Base-by-base conservation (phyloP, 192 early-diverging fungal genomes). In the Coemansia sp. region DNA sequence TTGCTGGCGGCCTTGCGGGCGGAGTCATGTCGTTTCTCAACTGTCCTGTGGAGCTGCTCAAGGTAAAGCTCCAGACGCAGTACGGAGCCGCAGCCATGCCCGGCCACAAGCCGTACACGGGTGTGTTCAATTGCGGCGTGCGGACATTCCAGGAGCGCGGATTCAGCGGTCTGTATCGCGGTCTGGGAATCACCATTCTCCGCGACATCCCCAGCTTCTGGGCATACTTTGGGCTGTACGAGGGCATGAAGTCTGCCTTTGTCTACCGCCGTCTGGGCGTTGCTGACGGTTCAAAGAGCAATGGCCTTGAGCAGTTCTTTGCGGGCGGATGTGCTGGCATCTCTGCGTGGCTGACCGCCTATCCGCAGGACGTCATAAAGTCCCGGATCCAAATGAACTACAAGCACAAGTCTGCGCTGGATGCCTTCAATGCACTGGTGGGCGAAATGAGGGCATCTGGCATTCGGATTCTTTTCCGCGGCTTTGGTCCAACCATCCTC, bases 31-130 rank as follows among this genome's bases (percentile, higher is more conserved):
- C 88, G 51, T 86, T 95, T 38, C 83, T 97, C 17, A 91, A 94
- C 19, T 95, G 92, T 13, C 95, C 97, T 0, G 93, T 99, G 9
- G 97, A 99, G 74, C 74, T 99, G 14, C 80, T 97, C 60, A 99
- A 99, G 76, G 92, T 93, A 65, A 90, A 90, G 62, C 86, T 97
- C 81, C 97, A 99, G 77, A 94, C 93, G 4, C 95, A 96, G 72
- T 92, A 88, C 78, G 67, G 67, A 14, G 42, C 60, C 1, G 57
- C 72, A 11, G 57, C 50, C 2, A 54, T 43, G 11, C 48, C 77
- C 1, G 77, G 71, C 14, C 65, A 76, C 58, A 77, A 76, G 16
- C 71, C 64, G 19, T 68, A 80, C 45, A 66, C 73, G 22, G 83
- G 81, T 4, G 70, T 77, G 16, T 68, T 77, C 17, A 82, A 81